Evolutionary conservation across 495 filamentous ascomycete species (phyloP).

Genomic region (Chaetomium tenue): DNA sequence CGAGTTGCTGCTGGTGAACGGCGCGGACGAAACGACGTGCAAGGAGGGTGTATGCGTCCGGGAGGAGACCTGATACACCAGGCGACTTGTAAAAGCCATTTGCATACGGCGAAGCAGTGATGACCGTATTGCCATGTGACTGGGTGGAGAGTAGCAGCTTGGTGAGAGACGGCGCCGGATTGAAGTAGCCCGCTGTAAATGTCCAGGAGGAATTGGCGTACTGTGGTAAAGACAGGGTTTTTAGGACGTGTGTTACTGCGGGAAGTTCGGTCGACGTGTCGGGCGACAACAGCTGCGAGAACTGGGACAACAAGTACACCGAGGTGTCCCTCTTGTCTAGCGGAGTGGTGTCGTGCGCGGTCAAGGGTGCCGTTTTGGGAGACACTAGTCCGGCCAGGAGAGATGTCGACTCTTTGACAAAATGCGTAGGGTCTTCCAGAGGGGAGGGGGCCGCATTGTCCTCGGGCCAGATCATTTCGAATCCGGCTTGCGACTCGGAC

Average conservation of each 20-base stretch:
- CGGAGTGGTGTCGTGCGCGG: slow-evolving; percentile 22
- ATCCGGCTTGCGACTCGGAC: slow-evolving; percentile 57
- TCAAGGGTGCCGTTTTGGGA: slow-evolving; percentile 31
- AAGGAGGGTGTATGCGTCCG: slow-evolving; percentile 86
- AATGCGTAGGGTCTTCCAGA: slow-evolving; percentile 63
- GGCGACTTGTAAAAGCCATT: slow-evolving; percentile 94
- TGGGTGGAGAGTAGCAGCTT: slow-evolving; percentile 70
- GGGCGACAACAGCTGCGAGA: slow-evolving; percentile 75
- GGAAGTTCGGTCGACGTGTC: slow-evolving; percentile 87
- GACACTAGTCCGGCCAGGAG: slow-evolving; percentile 64
- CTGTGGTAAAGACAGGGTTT: slow-evolving; percentile 56
- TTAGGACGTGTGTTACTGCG: slow-evolving; percentile 69
- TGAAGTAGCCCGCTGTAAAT: slow-evolving; percentile 98
- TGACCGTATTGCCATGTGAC: slow-evolving; percentile 68
- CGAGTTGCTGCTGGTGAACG: slow-evolving; percentile 60
- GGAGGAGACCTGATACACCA: slow-evolving; percentile 85
- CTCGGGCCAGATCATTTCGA: slow-evolving; percentile 73
- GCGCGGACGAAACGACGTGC: slow-evolving; percentile 75
- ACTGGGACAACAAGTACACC: slow-evolving; percentile 81
- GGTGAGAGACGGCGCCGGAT: slow-evolving; percentile 80
- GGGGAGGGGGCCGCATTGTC: slow-evolving; percentile 71
- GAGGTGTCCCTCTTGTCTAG: slow-evolving; percentile 56
- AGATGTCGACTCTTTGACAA: slow-evolving; percentile 63
- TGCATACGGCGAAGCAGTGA: slow-evolving; percentile 90
- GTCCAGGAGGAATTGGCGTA: slow-evolving; percentile 76